These are phyloP conservation scores for Crithidia sp. DNA, from an alignment of 208 protist species.

Conservation along the genomic window DNA sequence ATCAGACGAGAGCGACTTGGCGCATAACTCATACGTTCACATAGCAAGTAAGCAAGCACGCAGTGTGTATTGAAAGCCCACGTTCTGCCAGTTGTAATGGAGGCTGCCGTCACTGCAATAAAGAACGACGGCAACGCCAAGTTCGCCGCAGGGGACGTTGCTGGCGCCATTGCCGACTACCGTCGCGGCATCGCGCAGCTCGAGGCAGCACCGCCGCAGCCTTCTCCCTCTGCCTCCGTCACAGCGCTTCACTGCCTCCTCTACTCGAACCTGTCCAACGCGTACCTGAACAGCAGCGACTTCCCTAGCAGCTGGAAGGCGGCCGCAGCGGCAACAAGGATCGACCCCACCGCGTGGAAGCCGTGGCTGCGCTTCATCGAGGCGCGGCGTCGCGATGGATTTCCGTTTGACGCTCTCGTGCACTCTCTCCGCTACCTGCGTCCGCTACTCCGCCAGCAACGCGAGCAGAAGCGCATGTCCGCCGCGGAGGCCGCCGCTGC, in stretches of 20 bases:
- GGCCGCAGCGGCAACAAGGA: constrained; percentile 36
- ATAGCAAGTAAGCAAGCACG: too few relatives aligned
- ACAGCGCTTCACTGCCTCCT: constrained; percentile 43
- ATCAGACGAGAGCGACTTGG: too few relatives aligned
- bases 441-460: constrained; percentile 50
- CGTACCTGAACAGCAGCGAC: constrained; percentile 34
- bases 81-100: constrained; percentile 5
- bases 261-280: constrained; percentile 80
- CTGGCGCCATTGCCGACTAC: constrained; percentile 49
- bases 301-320: constrained; percentile 51
- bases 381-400: constrained; percentile 53
- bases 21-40: too few relatives aligned
- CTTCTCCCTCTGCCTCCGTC: neutral
- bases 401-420: constrained; percentile 83
- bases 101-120: constrained; percentile 33
- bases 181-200: constrained; percentile 34
- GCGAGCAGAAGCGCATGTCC: constrained; percentile 26
- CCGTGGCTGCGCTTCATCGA: constrained; percentile 74
- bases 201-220: constrained; percentile 1
- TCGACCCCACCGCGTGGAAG: constrained; percentile 63
- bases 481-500: constrained; percentile 31
- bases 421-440: constrained; percentile 57
- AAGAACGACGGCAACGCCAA: constrained; percentile 68
- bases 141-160: constrained; percentile 45
- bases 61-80: too few relatives aligned